Evolutionary conservation across 352 stramenopile species (phyloP).

Genomic region (Nothophytophthora sp.): DNA sequence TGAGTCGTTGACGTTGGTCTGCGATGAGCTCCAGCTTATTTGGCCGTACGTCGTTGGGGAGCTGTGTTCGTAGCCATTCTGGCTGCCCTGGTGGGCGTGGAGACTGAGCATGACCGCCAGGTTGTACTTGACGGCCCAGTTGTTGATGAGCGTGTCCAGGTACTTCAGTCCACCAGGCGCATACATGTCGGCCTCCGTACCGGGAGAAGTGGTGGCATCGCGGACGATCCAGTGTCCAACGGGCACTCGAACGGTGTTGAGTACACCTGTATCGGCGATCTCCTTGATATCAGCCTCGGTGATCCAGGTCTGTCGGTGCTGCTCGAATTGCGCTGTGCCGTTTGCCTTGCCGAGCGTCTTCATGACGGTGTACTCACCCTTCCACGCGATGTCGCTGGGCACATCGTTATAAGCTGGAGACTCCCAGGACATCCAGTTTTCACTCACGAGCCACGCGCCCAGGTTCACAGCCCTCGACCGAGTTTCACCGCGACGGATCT

Average conservation of each 20-base stretch:
- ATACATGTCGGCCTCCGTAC: slow-evolving; percentile 11
- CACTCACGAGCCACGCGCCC: slow-evolving; percentile 3
- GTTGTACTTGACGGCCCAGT: slow-evolving; percentile 49
- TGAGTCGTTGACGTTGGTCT: slow-evolving; percentile 31
- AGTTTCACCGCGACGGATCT: not conserved
- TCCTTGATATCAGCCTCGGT: too few relatives aligned
- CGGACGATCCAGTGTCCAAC: slow-evolving; percentile 40
- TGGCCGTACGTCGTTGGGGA: slow-evolving; percentile 10
- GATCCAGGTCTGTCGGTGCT: slow-evolving; percentile 2
- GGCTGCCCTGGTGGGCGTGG: slow-evolving; percentile 44
- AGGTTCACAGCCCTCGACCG: slow-evolving; percentile 3
- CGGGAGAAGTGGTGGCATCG: slow-evolving; percentile 7
- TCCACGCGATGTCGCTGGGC: not conserved
- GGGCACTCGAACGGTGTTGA: slow-evolving; percentile 41
- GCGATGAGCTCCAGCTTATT: slow-evolving; percentile 21
- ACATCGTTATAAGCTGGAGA: not conserved
- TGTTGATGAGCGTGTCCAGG: slow-evolving; percentile 44
- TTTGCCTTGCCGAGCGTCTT: slow-evolving; percentile 2
- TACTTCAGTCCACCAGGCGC: slow-evolving; percentile 31
- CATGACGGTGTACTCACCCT: slow-evolving; percentile 1
- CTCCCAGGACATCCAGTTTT: slow-evolving; percentile 10
- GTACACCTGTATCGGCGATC: too few relatives aligned
- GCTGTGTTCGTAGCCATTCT: slow-evolving; percentile 60
- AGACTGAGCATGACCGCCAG: slow-evolving; percentile 53
- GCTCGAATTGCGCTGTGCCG: not conserved